Conservation (phyloP, 345 rosid species). For the Streptanthus diversifolius region DNA sequence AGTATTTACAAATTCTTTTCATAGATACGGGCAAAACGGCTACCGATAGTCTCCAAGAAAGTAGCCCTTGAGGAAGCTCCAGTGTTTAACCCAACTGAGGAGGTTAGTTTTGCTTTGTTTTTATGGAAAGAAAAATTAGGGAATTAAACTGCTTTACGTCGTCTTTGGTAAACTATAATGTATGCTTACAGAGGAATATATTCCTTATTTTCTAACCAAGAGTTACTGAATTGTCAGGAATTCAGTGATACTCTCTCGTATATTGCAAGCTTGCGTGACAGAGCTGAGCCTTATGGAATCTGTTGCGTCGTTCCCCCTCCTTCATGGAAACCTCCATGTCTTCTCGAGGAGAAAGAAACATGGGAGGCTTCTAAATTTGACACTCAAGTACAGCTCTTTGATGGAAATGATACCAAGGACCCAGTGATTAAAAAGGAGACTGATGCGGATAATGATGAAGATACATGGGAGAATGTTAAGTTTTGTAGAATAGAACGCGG, state of each 20-base stretch:
- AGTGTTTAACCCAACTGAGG: constrained; percentile 56
- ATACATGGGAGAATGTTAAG: constrained; percentile 28
- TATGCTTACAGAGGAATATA: neutral
- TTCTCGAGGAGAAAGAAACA: constrained; percentile 38
- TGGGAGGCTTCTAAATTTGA: constrained; percentile 50
- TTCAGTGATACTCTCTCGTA: constrained; percentile 55
- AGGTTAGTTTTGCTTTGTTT: constrained; percentile 44
- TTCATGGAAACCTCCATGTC: constrained; percentile 68
- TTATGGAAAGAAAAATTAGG: neutral
- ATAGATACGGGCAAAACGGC: constrained; percentile 40
- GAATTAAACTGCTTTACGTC: constrained; percentile 14
- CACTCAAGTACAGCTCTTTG: constrained; percentile 50
- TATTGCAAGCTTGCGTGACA: constrained; percentile 50
- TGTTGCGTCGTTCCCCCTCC: constrained; percentile 75
- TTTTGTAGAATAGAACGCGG: constrained; percentile 36
- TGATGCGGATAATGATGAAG: constrained; percentile 27
- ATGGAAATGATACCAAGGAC: constrained; percentile 35
- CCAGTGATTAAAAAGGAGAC: constrained; percentile 24
- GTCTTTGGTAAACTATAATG: constrained; percentile 17
- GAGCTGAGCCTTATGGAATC: constrained; percentile 59
- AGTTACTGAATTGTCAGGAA: constrained; percentile 47
- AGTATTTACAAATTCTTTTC: constrained; percentile 27
- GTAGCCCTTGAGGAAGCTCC: constrained; percentile 56
- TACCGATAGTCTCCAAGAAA: constrained; percentile 34
- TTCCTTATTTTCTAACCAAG: constrained; percentile 16